Conservation (phyloP, 1,284 basidiomycete species). For the Polyporus tsugae region DNA sequence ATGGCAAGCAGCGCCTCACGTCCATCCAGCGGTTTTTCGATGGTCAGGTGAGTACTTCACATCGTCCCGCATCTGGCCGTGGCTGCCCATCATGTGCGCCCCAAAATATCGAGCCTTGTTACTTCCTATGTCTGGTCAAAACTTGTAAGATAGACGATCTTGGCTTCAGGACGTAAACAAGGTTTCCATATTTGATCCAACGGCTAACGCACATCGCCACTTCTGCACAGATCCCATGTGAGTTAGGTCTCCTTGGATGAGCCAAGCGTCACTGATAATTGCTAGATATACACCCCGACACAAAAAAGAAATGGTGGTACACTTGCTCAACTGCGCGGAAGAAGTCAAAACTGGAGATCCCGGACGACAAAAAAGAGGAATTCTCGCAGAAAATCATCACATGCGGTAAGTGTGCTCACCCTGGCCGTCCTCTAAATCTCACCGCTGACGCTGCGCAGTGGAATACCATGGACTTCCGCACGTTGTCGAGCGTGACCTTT, state of each 20-base stretch:
- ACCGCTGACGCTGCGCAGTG: slow-evolving; percentile 47
- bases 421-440: not conserved
- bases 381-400: slow-evolving; percentile 66
- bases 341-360: slow-evolving; percentile 55
- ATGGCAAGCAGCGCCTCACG: slow-evolving; percentile 79
- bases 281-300: slow-evolving; percentile 56
- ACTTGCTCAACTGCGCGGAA: slow-evolving; percentile 54
- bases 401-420: slow-evolving; percentile 55
- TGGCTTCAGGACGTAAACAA: not conserved
- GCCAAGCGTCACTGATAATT: slow-evolving; percentile 21
- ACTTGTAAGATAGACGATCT: no score
- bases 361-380: slow-evolving; percentile 53
- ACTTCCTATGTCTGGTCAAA: no score
- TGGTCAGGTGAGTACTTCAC: slow-evolving; percentile 59
- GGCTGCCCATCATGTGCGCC: not conserved
- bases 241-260: slow-evolving; percentile 22
- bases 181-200: not conserved
- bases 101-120: no score
- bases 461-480: slow-evolving; percentile 61
- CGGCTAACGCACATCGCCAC: not conserved
- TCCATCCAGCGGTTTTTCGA: slow-evolving; percentile 78
- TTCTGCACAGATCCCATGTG: slow-evolving; percentile 48
- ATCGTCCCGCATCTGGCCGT: no score
- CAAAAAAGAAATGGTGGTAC: slow-evolving; percentile 68
- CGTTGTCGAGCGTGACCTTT: slow-evolving; percentile 71